These are phyloP conservation scores for Agaricus blazei DNA, from an alignment of 768 basidiomycete species.

Conservation along the genomic window DNA sequence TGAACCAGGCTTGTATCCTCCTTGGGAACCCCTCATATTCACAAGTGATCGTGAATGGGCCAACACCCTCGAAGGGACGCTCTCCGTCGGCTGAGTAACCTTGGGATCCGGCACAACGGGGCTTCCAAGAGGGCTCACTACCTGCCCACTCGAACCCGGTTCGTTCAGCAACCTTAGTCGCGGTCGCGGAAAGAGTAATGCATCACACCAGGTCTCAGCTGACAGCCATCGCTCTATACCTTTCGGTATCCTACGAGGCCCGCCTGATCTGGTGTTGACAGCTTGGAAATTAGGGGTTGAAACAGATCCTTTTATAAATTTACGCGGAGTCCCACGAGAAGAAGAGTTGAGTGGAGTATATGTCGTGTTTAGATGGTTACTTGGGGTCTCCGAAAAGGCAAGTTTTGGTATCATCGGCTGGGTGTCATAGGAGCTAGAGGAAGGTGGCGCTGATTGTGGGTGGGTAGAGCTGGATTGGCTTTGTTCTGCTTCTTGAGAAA, in stretches of 20 bases:
- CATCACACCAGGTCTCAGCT: conserved; percentile 81
- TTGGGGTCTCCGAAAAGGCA: background rate
- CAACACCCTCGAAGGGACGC: conserved; percentile 40
- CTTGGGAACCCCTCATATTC: conserved; percentile 22
- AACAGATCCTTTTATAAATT: conserved; percentile 45
- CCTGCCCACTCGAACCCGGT: conserved; percentile 22
- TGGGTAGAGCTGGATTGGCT: background rate
- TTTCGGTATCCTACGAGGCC: conserved; percentile 22
- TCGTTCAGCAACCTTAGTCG: conserved; percentile 51
- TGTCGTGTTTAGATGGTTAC: conserved; percentile 14
- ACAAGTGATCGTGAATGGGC: conserved; percentile 44
- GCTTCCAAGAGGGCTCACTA: conserved; percentile 46
- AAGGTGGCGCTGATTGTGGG: conserved; percentile 7
- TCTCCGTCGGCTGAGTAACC: conserved; percentile 13
- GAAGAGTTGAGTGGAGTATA: conserved; percentile 12
- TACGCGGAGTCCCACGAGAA: conserved; percentile 12
- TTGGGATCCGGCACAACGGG: conserved; percentile 26
- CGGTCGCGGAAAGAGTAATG: conserved; percentile 70
- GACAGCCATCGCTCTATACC: conserved; percentile 63
- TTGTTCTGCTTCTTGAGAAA: conserved; percentile 16
- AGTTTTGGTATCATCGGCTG: conserved; percentile 7
- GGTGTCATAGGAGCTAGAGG: background rate
- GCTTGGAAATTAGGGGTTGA: conserved; percentile 63
- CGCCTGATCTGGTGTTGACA: background rate
- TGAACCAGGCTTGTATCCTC: background rate